A percentile compares a stretch with the other conserved stretches of the same genome.
Evolutionary conservation across 2,329 filamentous ascomycete species (phyloP).

Genomic region (Fusarium penzigii): DNA sequence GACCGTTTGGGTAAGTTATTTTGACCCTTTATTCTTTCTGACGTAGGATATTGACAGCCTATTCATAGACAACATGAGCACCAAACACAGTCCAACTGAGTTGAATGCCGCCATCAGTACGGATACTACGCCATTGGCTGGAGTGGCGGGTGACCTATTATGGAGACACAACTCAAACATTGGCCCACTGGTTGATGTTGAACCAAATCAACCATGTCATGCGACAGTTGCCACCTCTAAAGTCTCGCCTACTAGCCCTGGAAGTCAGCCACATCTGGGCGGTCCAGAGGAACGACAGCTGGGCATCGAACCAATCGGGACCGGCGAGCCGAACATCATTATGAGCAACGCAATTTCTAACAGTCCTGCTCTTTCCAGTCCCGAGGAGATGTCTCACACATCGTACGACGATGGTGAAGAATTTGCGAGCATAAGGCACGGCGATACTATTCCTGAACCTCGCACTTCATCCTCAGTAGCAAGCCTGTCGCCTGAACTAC

Average conservation of each 20-base stretch:
- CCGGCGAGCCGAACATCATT: neutral
- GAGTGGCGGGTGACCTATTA: neutral
- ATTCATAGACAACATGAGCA: constrained; percentile 8
- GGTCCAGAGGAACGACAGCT: constrained; percentile 5
- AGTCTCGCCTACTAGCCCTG: neutral
- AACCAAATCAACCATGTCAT: constrained; percentile 2
- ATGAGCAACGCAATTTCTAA: neutral
- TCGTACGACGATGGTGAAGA: constrained; percentile 1
- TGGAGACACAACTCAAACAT: constrained; percentile 3
- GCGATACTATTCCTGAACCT: constrained; percentile 5
- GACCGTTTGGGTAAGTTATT: constrained; percentile 6
- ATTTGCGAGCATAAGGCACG: neutral
- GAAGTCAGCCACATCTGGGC: constrained; percentile 1
- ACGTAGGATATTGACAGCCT: constrained; percentile 1
- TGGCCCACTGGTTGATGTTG: neutral
- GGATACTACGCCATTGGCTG: constrained; percentile 5
- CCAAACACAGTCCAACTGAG: constrained; percentile 9
- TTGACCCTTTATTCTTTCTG: neutral
- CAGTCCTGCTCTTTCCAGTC: neutral
- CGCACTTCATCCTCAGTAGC: constrained; percentile 3
- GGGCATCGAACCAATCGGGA: neutral
- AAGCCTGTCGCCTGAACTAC: constrained; percentile 3
- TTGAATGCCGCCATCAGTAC: constrained; percentile 3
- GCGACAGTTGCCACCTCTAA: neutral
- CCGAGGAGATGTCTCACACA: neutral